Conservation (phyloP, 768 basidiomycete species). For the Floccularia luteovirens region DNA sequence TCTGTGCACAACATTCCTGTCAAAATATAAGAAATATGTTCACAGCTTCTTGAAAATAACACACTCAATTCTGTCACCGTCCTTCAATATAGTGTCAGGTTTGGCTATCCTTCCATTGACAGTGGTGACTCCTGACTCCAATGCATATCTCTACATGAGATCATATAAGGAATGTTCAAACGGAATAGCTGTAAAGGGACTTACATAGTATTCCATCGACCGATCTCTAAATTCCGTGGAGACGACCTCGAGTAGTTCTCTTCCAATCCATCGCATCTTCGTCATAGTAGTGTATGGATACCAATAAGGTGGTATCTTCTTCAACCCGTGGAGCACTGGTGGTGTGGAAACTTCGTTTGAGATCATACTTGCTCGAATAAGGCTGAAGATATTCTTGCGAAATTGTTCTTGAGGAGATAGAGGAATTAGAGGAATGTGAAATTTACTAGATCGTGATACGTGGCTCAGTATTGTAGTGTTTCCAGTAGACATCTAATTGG, state of each 20-base stretch:
- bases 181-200: conserved; percentile 19
- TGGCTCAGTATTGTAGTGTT: neutral
- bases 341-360: conserved; percentile 21
- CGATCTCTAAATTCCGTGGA: conserved; percentile 93
- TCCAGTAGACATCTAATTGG: neutral
- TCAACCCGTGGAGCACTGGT: conserved; percentile 56
- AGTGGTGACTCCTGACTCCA: conserved; percentile 93
- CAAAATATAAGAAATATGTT: neutral
- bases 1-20: conserved; percentile 87
- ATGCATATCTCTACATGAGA: conserved; percentile 36
- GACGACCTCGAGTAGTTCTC: conserved; percentile 86
- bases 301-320: conserved; percentile 86
- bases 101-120: conserved; percentile 86
- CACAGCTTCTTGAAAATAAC: conserved; percentile 18
- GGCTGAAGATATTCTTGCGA: conserved; percentile 42
- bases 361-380: conserved; percentile 44
- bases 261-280: conserved; percentile 83
- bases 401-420: conserved; percentile 49
- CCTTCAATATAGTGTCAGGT: conserved; percentile 69
- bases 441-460: conserved; percentile 21
- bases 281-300: conserved; percentile 91
- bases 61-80: conserved; percentile 89
- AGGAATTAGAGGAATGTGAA: conserved; percentile 35
- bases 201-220: conserved; percentile 92
- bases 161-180: conserved; percentile 1